A percentile compares a stretch with the other conserved stretches of the same genome.
Evolutionary conservation across 176 grass and related monocot species (phyloP).

Genomic region (Aegilops bicornis): DNA sequence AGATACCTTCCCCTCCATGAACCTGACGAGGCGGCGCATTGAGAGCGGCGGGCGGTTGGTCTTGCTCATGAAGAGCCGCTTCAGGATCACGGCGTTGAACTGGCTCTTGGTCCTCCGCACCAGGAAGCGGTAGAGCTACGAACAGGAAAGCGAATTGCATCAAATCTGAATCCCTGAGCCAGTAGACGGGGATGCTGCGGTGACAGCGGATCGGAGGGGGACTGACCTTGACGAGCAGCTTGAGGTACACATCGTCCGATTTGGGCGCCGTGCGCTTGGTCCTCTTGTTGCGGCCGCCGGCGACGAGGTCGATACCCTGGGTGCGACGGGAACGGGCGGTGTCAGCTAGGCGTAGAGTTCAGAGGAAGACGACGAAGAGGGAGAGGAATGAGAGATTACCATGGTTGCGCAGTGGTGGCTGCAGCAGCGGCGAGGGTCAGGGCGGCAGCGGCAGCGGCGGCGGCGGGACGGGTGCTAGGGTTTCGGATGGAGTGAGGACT

Average conservation of each 20-base stretch:
- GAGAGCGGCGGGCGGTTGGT: slow-evolving; percentile 71
- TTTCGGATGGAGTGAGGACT: neutral
- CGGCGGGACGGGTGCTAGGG: slow-evolving; percentile 33
- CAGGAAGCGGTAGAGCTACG: slow-evolving; percentile 81
- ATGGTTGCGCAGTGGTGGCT: neutral
- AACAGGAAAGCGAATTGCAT: neutral
- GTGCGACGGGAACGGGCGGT: neutral
- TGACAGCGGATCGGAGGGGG: neutral
- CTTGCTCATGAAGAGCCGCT: slow-evolving; percentile 93
- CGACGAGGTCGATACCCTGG: slow-evolving; percentile 68
- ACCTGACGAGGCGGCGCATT: slow-evolving; percentile 67
- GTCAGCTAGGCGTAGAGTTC: neutral
- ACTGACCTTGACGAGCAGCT: slow-evolving; percentile 68
- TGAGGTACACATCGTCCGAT: slow-evolving; percentile 76
- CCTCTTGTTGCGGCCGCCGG: slow-evolving; percentile 75
- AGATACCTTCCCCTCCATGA: slow-evolving; percentile 60
- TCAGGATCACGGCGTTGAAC: slow-evolving; percentile 77
- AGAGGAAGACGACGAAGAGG: neutral
- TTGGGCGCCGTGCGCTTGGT: slow-evolving; percentile 71
- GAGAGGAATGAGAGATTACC: slow-evolving; percentile 17
- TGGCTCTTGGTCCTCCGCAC: slow-evolving; percentile 69
- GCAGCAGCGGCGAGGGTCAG: neutral
- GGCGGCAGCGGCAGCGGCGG: slow-evolving; percentile 1
- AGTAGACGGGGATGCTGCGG: neutral
- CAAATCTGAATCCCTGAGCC: neutral